phyloP scores from a whole-genome alignment of 2,329 filamentous ascomycete species.

The Sordariomycetes sp. region DNA sequence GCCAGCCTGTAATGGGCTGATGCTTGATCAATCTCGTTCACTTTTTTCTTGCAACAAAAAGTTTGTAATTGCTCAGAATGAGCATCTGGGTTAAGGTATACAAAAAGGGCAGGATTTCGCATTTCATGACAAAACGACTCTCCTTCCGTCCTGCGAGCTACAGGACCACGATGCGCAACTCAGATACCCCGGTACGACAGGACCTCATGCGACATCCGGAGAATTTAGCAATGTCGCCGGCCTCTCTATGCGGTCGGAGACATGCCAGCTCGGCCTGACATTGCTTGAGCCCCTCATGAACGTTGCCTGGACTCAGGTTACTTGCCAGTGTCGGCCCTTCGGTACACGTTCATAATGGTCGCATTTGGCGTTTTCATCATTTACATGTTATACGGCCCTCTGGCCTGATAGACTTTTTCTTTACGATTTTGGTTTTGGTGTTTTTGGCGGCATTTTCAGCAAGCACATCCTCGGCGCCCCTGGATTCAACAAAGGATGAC shows the following conservation, averaged over 20 bases:
- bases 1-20: constrained; percentile 47
- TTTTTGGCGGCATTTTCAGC: too few relatives aligned
- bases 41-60: constrained; percentile 6
- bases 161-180: constrained; percentile 23
- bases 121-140: constrained; percentile 24
- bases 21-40: constrained; percentile 12
- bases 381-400: constrained; percentile 13
- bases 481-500: too few relatives aligned
- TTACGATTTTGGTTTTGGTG: constrained; percentile 2
- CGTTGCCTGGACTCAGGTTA: not conserved
- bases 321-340: not conserved
- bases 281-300: not conserved
- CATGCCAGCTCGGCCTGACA: not conserved
- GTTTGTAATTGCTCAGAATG: constrained; percentile 11
- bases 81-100: constrained; percentile 9
- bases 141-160: constrained; percentile 18
- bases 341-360: constrained; percentile 24
- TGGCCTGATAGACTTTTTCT: constrained; percentile 15
- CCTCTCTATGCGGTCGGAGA: not conserved
- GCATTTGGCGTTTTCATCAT: constrained; percentile 17
- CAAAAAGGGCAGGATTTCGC: constrained; percentile 15
- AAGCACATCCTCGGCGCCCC: too few relatives aligned
- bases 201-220: not conserved
- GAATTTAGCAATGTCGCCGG: constrained; percentile 1
- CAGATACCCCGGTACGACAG: constrained; percentile 30